Conservation (phyloP, 139 green algal genomes). For the Auxenochlorella protothecoides region DNA sequence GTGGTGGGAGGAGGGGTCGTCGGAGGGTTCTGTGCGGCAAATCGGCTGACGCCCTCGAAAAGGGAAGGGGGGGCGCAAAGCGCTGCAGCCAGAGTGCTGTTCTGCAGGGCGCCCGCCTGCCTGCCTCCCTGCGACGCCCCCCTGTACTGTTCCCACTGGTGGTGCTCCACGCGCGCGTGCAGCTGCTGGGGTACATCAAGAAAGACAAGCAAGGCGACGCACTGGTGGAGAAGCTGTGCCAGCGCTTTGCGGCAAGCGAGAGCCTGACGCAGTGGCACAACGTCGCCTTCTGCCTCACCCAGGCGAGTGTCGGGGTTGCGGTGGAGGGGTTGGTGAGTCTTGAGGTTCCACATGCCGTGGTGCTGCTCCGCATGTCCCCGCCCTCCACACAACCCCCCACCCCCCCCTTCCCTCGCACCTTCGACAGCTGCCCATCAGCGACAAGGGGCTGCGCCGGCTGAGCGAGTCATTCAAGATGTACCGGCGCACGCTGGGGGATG, state of each 20-base stretch:
- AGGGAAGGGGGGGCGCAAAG: no score
- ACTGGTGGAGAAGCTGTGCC: conserved; percentile 65
- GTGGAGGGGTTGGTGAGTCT: background rate
- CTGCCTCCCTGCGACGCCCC: background rate
- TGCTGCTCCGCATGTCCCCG: background rate
- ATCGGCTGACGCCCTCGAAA: no score
- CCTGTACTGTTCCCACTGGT: conserved; percentile 10
- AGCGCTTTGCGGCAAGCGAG: conserved; percentile 39
- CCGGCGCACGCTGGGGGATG: conserved; percentile 60
- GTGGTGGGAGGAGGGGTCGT: no score
- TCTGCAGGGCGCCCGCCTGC: no score
- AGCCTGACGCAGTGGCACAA: conserved; percentile 51
- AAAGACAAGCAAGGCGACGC: conserved; percentile 70
- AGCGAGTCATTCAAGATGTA: conserved; percentile 65
- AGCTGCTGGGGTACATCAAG: conserved; percentile 75
- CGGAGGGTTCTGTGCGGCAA: no score
- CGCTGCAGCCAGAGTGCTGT: no score
- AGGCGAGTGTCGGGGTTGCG: conserved; percentile 10
- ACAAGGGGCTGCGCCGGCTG: conserved; percentile 70
- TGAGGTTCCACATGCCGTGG: background rate
- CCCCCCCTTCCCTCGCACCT: background rate
- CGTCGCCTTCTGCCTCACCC: conserved; percentile 75
- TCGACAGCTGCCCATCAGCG: conserved; percentile 53
- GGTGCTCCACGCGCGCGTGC: background rate
- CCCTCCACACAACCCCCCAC: background rate